Conservation (phyloP, 768 basidiomycete genomes). For the Termitomyces sp. region DNA sequence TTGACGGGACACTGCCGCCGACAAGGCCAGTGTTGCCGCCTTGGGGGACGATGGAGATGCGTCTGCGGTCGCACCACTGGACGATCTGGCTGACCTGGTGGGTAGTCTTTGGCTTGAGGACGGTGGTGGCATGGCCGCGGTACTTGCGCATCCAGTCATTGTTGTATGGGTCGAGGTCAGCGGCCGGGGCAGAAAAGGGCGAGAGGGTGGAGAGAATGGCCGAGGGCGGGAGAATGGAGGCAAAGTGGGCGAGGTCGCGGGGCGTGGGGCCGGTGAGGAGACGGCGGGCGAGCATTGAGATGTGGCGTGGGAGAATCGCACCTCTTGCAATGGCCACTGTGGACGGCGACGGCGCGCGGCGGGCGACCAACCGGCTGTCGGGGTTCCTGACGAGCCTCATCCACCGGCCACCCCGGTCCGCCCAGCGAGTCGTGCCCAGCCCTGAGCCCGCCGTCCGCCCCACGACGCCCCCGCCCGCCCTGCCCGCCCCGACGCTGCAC, state of each 20-base stretch:
- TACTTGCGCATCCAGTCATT: constrained; percentile 97
- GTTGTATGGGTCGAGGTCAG: constrained; percentile 79
- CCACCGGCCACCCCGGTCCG: constrained; percentile 39
- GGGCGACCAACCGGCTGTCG: constrained; percentile 55
- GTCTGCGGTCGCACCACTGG: constrained; percentile 76
- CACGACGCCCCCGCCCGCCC: constrained; percentile 63
- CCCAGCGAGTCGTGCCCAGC: not conserved
- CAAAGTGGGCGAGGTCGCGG: constrained; percentile 62
- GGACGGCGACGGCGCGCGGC: not conserved
- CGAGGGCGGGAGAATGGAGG: constrained; percentile 54
- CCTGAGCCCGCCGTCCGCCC: constrained; percentile 47
- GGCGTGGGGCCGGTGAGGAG: constrained; percentile 1
- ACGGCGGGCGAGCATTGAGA: constrained; percentile 12
- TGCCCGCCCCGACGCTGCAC: constrained; percentile 65
- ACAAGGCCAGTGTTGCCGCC: constrained; percentile 99
- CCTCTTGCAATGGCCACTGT: constrained; percentile 18
- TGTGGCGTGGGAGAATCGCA: constrained; percentile 8
- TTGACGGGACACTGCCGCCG: constrained; percentile 86
- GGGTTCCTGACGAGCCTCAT: constrained; percentile 83
- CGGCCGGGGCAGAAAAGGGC: constrained; percentile 36
- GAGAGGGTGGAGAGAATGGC: constrained; percentile 67
- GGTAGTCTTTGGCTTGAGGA: constrained; percentile 85
- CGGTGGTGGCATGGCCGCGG: constrained; percentile 74
- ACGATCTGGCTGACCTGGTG: constrained; percentile 86
- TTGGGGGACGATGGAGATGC: constrained; percentile 92